Conservation (phyloP, 2,329 filamentous ascomycete genomes). For the Penicillium sp. region DNA sequence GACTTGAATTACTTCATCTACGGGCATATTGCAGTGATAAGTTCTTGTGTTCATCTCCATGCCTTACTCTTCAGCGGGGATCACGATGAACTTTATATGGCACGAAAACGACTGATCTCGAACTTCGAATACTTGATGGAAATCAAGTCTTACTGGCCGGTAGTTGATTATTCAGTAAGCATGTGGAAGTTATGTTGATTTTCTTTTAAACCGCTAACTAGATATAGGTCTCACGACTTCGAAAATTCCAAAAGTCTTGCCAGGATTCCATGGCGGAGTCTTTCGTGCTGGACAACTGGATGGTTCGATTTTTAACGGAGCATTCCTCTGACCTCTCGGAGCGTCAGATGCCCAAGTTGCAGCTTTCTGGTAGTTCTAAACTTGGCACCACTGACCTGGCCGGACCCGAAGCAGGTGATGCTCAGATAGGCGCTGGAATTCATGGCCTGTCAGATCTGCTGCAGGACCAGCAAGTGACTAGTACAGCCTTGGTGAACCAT, state of each 20-base stretch:
- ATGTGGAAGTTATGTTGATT: background rate
- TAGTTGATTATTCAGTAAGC: conserved; percentile 20
- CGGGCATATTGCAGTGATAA: conserved; percentile 23
- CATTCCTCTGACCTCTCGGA: conserved; percentile 19
- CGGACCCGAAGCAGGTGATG: background rate
- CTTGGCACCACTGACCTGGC: background rate
- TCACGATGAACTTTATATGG: conserved; percentile 8
- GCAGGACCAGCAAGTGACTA: conserved; percentile 14
- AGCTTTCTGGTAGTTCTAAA: background rate
- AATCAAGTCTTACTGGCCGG: conserved; percentile 22
- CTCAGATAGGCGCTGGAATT: background rate
- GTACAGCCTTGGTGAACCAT: conserved; percentile 21
- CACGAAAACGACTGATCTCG: conserved; percentile 16
- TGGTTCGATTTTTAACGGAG: conserved; percentile 27
- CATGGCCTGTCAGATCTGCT: conserved; percentile 12
- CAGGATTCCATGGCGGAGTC: conserved; percentile 20
- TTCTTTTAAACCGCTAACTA: background rate
- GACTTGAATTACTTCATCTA: conserved; percentile 24
- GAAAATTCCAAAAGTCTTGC: conserved; percentile 24
- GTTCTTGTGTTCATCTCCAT: conserved; percentile 26
- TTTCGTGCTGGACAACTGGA: conserved; percentile 26
- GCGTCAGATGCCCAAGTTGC: conserved; percentile 4
- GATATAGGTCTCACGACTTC: conserved; percentile 17
- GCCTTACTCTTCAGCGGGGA: conserved; percentile 21
- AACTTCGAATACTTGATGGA: conserved; percentile 27